Evolutionary conservation across 1,139 yeast genomes (phyloP).

Genomic region (Arxiozyma heterogenica): DNA sequence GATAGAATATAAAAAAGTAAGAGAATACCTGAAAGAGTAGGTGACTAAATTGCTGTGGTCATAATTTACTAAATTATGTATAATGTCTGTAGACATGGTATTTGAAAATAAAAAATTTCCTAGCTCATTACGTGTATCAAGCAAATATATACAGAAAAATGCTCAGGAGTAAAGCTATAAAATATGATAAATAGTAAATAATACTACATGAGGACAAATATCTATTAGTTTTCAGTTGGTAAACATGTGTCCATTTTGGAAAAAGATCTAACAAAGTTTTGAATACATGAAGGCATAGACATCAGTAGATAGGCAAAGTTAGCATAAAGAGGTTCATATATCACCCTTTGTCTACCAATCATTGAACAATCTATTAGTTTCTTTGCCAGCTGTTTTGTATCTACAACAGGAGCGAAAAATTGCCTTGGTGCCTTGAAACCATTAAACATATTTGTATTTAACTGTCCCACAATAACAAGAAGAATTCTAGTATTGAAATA

Average conservation of each 20-base stretch:
- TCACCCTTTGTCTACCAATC: conserved; percentile 44
- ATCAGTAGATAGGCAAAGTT: conserved; percentile 46
- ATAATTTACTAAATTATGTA: too few relatives aligned
- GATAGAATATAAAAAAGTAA: too few relatives aligned
- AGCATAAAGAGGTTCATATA: conserved; percentile 54
- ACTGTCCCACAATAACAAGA: conserved; percentile 58
- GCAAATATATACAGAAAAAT: background rate
- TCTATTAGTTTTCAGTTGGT: conserved; percentile 15
- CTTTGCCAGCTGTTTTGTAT: conserved; percentile 37
- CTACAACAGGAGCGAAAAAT: conserved; percentile 58
- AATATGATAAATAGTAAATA: too few relatives aligned
- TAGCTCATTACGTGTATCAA: too few relatives aligned
- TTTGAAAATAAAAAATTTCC: too few relatives aligned
- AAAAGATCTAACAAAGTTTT: conserved; percentile 39
- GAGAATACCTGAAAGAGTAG: too few relatives aligned
- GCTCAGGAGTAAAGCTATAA: too few relatives aligned
- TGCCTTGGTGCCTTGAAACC: conserved; percentile 51
- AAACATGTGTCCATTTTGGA: conserved; percentile 27
- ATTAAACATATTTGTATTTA: conserved; percentile 51
- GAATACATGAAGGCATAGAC: conserved; percentile 43
- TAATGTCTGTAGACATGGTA: background rate
- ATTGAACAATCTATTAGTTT: conserved; percentile 37
- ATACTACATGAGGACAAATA: background rate
- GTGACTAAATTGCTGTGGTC: too few relatives aligned
- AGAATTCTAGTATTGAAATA: conserved; percentile 34